Evolutionary conservation across 306 rosid species (phyloP).

Genomic region (Acacia acuminata): DNA sequence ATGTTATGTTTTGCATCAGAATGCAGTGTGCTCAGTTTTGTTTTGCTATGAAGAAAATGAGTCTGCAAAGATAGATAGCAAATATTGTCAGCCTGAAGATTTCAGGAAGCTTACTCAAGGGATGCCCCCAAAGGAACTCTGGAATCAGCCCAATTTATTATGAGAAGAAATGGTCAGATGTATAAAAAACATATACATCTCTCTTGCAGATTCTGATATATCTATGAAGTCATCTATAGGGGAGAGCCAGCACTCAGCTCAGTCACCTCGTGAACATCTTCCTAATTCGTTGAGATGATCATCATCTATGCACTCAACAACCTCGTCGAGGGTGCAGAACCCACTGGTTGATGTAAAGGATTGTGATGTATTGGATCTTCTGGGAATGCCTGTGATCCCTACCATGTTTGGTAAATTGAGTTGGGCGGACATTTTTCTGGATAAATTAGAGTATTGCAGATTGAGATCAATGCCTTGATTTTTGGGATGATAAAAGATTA

Average conservation of each 20-base stretch:
- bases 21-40: slow-evolving; percentile 38
- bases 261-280: slow-evolving; percentile 67
- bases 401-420: slow-evolving; percentile 66
- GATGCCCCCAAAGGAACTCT: slow-evolving; percentile 50
- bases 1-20: slow-evolving; percentile 43
- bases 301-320: slow-evolving; percentile 62
- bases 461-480: neutral
- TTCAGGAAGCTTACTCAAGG: slow-evolving; percentile 45
- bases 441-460: slow-evolving; percentile 52
- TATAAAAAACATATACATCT: slow-evolving; percentile 73
- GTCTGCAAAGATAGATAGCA: slow-evolving; percentile 31
- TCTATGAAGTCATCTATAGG: slow-evolving; percentile 40
- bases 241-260: slow-evolving; percentile 50
- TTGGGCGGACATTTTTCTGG: slow-evolving; percentile 68
- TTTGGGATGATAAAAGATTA: neutral
- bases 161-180: slow-evolving; percentile 81
- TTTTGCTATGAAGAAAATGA: slow-evolving; percentile 28
- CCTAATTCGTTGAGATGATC: slow-evolving; percentile 74
- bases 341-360: slow-evolving; percentile 58
- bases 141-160: slow-evolving; percentile 69
- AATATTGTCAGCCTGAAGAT: slow-evolving; percentile 40
- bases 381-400: slow-evolving; percentile 67
- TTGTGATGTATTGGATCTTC: slow-evolving; percentile 59
- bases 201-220: slow-evolving; percentile 61
- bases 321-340: slow-evolving; percentile 60